These are phyloP conservation scores for Ustilago tritici DNA, from an alignment of 1,284 basidiomycete species.

Conservation along the genomic window DNA sequence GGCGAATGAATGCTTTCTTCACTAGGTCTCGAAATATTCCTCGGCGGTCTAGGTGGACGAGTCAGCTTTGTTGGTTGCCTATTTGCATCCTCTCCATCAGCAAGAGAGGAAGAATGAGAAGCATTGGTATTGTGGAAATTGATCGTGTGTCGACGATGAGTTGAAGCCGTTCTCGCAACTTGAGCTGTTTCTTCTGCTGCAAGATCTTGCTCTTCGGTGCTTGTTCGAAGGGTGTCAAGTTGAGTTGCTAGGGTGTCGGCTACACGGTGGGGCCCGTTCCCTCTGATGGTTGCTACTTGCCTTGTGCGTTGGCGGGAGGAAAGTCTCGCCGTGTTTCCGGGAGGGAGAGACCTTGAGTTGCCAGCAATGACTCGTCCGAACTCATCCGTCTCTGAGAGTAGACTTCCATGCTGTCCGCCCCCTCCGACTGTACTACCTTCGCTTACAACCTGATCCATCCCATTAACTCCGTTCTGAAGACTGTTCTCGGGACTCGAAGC, in stretches of 20 bases:
- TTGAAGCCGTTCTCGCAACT: not conserved
- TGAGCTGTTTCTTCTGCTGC: not conserved
- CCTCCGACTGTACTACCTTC: slow-evolving; percentile 28
- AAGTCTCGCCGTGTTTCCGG: slow-evolving; percentile 18
- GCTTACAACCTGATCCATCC: slow-evolving; percentile 20
- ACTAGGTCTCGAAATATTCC: slow-evolving; percentile 29
- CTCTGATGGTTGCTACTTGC: slow-evolving; percentile 9
- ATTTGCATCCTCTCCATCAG: slow-evolving; percentile 1
- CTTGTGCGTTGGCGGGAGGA: slow-evolving; percentile 12
- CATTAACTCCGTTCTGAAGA: slow-evolving; percentile 15
- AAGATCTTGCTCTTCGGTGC: not conserved
- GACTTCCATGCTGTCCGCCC: slow-evolving; percentile 1
- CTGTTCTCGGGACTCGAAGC: slow-evolving; percentile 38
- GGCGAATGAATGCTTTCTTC: slow-evolving; percentile 29
- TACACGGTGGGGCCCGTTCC: slow-evolving; percentile 13
- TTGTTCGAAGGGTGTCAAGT: slow-evolving; percentile 23
- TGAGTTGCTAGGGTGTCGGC: slow-evolving; percentile 34
- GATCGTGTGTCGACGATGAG: slow-evolving; percentile 23
- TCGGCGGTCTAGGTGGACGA: slow-evolving; percentile 36
- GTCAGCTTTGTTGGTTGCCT: slow-evolving; percentile 26
- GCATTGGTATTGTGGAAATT: slow-evolving; percentile 4
- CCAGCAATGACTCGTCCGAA: slow-evolving; percentile 11
- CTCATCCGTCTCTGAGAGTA: slow-evolving; percentile 12
- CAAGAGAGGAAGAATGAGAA: not conserved
- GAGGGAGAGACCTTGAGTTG: not conserved